A percentile compares a stretch with the other conserved stretches of the same genome.
These are phyloP conservation scores for Psidium guajava DNA, from an alignment of 345 rosid genomes.

Conservation along the genomic window DNA sequence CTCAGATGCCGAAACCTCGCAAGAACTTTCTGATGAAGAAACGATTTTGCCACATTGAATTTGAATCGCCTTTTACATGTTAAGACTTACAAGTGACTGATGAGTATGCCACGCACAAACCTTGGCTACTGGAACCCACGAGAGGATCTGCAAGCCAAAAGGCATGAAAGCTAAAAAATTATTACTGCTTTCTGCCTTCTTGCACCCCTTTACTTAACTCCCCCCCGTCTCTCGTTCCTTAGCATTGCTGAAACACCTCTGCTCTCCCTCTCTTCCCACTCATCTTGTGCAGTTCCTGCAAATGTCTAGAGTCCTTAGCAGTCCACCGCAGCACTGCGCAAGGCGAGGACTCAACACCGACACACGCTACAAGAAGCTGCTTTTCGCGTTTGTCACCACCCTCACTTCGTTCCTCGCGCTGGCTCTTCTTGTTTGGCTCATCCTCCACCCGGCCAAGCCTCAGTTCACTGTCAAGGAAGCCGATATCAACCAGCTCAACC, in stretches of 20 bases:
- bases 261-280: slow-evolving; percentile 1
- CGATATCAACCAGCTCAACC: slow-evolving; percentile 47
- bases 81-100: neutral
- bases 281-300: slow-evolving; percentile 11
- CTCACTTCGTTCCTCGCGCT: slow-evolving; percentile 39
- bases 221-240: slow-evolving; percentile 13
- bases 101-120: neutral
- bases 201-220: slow-evolving; percentile 11
- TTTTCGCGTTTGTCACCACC: slow-evolving; percentile 32
- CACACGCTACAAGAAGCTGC: slow-evolving; percentile 46
- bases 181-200: slow-evolving; percentile 7
- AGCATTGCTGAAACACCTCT: neutral
- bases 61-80: neutral
- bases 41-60: neutral
- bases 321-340: slow-evolving; percentile 79
- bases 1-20: too few species aligned
- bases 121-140: neutral
- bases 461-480: slow-evolving; percentile 54
- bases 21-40: neutral
- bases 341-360: slow-evolving; percentile 16
- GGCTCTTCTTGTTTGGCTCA: slow-evolving; percentile 53
- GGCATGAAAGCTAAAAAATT: slow-evolving; percentile 10
- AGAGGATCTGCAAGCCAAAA: slow-evolving; percentile 12
- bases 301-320: slow-evolving; percentile 54
- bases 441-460: slow-evolving; percentile 73